Conservation (phyloP, 148 eudicot species). For the Chenopodium album region DNA sequence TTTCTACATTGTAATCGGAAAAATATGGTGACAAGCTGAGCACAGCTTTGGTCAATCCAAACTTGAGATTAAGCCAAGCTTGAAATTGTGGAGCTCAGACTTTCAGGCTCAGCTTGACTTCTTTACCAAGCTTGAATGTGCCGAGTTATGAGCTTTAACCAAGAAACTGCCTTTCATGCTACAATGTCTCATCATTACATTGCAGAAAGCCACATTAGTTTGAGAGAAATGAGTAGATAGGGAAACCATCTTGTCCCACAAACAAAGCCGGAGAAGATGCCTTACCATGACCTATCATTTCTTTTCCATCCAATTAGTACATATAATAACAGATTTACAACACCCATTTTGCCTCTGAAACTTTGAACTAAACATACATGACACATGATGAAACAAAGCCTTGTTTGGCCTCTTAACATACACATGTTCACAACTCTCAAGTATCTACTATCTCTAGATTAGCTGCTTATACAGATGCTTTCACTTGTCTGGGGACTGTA, state of each 20-base stretch:
- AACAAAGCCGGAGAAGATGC: neutral
- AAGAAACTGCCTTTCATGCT: neutral
- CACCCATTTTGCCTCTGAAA: neutral
- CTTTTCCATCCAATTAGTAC: neutral
- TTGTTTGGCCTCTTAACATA: neutral
- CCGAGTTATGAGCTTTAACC: neutral
- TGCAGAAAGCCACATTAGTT: neutral
- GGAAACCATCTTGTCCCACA: neutral
- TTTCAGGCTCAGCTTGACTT: neutral
- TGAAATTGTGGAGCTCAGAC: neutral
- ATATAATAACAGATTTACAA: neutral
- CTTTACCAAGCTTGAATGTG: neutral
- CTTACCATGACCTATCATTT: neutral
- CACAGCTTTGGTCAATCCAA: neutral
- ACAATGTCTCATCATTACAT: neutral
- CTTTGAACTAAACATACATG: neutral
- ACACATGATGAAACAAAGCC: neutral
- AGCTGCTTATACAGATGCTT: neutral
- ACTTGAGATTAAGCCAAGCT: neutral
- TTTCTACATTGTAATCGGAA: neutral
- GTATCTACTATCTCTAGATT: neutral
- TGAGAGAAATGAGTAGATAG: neutral
- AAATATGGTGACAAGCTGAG: neutral
- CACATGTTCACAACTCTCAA: neutral
- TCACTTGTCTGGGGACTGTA: too few relatives aligned